These are phyloP conservation scores for Fragaria iinumae DNA, from an alignment of 306 rosid species.

Conservation along the genomic window DNA sequence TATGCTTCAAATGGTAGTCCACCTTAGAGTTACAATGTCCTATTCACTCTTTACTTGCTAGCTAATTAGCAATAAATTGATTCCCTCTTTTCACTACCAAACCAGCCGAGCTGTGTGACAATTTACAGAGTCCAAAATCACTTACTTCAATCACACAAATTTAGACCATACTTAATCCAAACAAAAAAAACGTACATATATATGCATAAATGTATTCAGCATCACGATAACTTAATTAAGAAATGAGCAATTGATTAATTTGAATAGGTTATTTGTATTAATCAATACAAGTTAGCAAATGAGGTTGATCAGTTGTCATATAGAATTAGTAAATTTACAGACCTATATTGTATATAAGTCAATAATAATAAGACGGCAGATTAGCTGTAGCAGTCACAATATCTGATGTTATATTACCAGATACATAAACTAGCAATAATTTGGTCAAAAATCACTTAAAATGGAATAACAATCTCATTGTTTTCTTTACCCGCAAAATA, in stretches of 20 bases:
- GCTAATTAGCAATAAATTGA: background rate
- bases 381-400: background rate
- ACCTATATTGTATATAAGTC: background rate
- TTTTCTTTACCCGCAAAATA: background rate
- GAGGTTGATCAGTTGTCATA: background rate
- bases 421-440: background rate
- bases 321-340: background rate
- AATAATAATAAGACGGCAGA: background rate
- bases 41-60: constrained; percentile 4
- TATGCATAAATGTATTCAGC: too few relatives aligned
- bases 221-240: background rate
- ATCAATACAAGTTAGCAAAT: background rate
- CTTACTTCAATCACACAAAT: too few relatives aligned
- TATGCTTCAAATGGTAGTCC: constrained; percentile 11
- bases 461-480: background rate
- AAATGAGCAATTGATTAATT: background rate
- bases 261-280: background rate
- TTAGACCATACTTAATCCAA: too few relatives aligned
- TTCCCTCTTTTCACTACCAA: background rate
- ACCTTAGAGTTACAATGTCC: constrained; percentile 5
- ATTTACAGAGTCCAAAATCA: background rate
- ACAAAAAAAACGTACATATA: too few relatives aligned
- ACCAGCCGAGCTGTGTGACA: too few relatives aligned
- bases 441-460: constrained; percentile 4
- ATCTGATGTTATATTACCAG: constrained; percentile 4